Evolutionary conservation across 1,284 basidiomycete species (phyloP), one percentile per base, ranked within the genome.

Genomic region (Inonotus hispidus): DNA sequence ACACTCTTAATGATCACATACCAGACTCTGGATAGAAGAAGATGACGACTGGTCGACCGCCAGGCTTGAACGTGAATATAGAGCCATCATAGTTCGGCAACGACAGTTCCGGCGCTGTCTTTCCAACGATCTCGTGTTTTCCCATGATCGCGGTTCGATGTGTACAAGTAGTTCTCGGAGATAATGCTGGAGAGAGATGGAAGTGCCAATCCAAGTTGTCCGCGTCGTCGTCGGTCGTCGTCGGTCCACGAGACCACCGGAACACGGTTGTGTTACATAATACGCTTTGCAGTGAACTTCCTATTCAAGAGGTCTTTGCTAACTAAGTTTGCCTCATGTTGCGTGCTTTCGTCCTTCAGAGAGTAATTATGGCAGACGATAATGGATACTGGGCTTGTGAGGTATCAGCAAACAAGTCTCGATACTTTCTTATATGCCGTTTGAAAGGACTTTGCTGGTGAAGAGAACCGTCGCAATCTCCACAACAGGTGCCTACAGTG

Each of bases 21-120:
- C 80, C 83, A 49, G 87, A 81, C 68, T 81, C 78, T 19, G 87
- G 87, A 65, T 86, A 89, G 74, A 93, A 92, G 77, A 92, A 91
- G 50, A 92, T 64, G 4, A 81, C 87, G 23, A 82, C 80, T 0
- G 85, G 84, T 61, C 76, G 69, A 58, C 75, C 79, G 21, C 77
- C 79, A 2, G 81, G 81, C 37, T 73, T 77, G 57, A 87, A 73
- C 21, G 74, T 77, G 68, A 77, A 84, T 8, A 73, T 68, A 56
- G 79, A 69, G 13, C 81, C 84, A 52, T 82, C 75, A 5, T 76
- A 73, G 60, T 79, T 73, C 4, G 76, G 78, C 5, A 85, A 72
- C 14, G 78, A 76, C 59, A 87, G 68, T 1, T 75, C 64, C 0
- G 85, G 85, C 0, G 83, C 84, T 3, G 70, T 70, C 65, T 83